Conservation (phyloP, 208 protist species). For the Trypanosoma platydactyli region DNA sequence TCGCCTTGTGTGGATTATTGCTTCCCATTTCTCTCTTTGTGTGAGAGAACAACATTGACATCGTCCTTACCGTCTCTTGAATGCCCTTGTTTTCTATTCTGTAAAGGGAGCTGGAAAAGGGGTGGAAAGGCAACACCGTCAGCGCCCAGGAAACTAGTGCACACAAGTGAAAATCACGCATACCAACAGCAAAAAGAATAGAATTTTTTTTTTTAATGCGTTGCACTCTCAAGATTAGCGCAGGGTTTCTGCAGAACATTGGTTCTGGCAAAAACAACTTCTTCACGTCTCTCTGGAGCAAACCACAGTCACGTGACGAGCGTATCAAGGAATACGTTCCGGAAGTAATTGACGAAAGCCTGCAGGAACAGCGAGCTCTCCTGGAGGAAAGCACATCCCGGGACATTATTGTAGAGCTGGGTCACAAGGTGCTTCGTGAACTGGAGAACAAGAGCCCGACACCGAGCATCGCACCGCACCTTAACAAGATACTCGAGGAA, state of each 20-base stretch:
- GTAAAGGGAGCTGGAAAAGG: too few species aligned
- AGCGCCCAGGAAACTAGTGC: too few species aligned
- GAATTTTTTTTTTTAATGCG: constrained; percentile 32
- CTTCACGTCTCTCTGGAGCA: constrained; percentile 84
- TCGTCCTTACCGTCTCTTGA: not conserved
- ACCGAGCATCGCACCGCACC: constrained; percentile 80
- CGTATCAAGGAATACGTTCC: constrained; percentile 87
- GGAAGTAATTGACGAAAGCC: constrained; percentile 82
- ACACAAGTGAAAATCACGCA: too few species aligned
- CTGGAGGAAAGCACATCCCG: constrained; percentile 76
- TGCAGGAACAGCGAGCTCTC: constrained; percentile 77
- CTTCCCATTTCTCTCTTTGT: too few species aligned
- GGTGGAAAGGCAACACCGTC: too few species aligned
- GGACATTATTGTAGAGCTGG: constrained; percentile 81
- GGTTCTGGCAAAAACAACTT: constrained; percentile 59
- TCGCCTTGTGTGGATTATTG: not conserved
- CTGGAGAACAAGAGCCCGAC: constrained; percentile 89
- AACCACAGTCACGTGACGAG: constrained; percentile 81
- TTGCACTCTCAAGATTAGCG: constrained; percentile 17
- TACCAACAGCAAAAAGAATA: too few species aligned
- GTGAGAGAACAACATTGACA: too few species aligned
- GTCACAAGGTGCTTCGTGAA: constrained; percentile 72
- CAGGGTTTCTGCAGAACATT: constrained; percentile 48
- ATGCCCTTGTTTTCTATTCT: not conserved
- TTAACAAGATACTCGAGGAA: constrained; percentile 67